These are phyloP conservation scores for Elongisporangium anandrum DNA, from an alignment of 352 stramenopile genomes.

Conservation along the genomic window DNA sequence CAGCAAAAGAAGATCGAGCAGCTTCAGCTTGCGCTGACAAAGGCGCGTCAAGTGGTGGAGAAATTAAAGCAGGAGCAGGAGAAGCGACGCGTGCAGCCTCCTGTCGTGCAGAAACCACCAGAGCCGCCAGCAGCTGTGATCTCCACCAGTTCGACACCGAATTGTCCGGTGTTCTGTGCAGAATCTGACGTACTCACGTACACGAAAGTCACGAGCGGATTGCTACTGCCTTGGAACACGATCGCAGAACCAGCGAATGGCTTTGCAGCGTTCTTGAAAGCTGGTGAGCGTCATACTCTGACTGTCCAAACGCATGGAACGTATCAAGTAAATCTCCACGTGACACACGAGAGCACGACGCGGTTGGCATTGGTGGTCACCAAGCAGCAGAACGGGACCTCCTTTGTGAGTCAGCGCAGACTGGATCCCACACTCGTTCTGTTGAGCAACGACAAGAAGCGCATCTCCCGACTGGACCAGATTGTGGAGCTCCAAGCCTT, in stretches of 20 bases:
- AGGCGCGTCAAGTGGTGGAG: too few relatives aligned
- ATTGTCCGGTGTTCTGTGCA: too few relatives aligned
- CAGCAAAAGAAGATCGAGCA: conserved; percentile 17
- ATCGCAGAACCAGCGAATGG: neutral
- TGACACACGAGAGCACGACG: conserved; percentile 27
- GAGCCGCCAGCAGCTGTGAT: neutral
- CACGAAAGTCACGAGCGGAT: too few relatives aligned
- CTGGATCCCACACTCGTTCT: conserved; percentile 22
- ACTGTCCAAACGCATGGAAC: conserved; percentile 19
- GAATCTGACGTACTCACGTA: too few relatives aligned
- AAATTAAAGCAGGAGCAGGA: conserved; percentile 13
- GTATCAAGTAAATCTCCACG: conserved; percentile 41
- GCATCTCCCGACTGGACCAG: conserved; percentile 29
- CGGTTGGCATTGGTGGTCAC: conserved; percentile 16
- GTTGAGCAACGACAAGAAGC: conserved; percentile 36
- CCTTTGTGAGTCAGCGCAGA: too few relatives aligned
- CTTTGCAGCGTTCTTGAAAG: conserved; percentile 2
- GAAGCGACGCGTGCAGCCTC: conserved; percentile 7
- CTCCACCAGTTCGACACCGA: neutral
- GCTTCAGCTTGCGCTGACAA: conserved; percentile 5
- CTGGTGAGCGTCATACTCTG: conserved; percentile 5
- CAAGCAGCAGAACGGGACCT: neutral
- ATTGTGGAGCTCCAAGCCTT: conserved; percentile 19
- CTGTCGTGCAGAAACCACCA: too few relatives aligned
- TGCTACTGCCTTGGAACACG: neutral